Percentiles rank a stretch among this genome's conserved stretches.
Evolutionary conservation across 2,329 filamentous ascomycete genomes (phyloP).

Genomic region (Aspergillus persii): DNA sequence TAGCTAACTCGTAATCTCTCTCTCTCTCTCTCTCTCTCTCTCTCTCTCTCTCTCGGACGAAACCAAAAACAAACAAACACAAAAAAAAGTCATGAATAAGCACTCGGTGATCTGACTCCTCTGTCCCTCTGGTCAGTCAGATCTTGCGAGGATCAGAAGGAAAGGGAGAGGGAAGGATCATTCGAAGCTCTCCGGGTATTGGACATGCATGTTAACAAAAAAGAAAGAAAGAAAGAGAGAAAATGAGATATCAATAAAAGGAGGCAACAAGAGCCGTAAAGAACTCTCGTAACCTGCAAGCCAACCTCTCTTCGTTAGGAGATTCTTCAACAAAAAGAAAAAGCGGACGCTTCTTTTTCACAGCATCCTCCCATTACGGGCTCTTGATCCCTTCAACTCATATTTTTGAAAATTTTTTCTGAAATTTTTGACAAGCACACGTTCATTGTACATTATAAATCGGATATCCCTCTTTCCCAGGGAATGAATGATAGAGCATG

Average conservation of each 20-base stretch:
- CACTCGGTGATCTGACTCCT: conserved; percentile 13
- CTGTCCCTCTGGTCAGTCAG: not conserved
- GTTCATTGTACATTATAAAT: conserved; percentile 23
- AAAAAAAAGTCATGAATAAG: conserved; percentile 18
- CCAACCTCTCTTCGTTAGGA: conserved; percentile 16
- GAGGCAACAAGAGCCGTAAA: conserved; percentile 4
- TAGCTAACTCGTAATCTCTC: too few relatives aligned
- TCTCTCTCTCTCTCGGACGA: conserved; percentile 3
- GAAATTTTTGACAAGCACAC: conserved; percentile 8
- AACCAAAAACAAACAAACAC: conserved; percentile 1
- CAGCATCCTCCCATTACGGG: not conserved
- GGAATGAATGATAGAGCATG: not conserved
- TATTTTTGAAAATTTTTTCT: not conserved
- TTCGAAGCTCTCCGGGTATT: conserved; percentile 28
- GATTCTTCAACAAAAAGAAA: conserved; percentile 11
- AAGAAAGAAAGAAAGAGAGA: conserved; percentile 9
- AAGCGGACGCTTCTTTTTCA: not conserved
- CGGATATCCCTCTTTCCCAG: conserved; percentile 12
- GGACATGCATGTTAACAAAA: conserved; percentile 16
- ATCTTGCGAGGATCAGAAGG: conserved; percentile 1
- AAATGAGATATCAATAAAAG: conserved; percentile 6
- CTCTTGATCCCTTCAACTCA: conserved; percentile 7
- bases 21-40: not conserved
- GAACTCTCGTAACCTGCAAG: conserved; percentile 11
- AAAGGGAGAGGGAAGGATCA: conserved; percentile 8